Evolutionary conservation across 768 basidiomycete genomes (phyloP), one percentile per base, ranked within the genome.

Genomic region (Mycena chlorophos): DNA sequence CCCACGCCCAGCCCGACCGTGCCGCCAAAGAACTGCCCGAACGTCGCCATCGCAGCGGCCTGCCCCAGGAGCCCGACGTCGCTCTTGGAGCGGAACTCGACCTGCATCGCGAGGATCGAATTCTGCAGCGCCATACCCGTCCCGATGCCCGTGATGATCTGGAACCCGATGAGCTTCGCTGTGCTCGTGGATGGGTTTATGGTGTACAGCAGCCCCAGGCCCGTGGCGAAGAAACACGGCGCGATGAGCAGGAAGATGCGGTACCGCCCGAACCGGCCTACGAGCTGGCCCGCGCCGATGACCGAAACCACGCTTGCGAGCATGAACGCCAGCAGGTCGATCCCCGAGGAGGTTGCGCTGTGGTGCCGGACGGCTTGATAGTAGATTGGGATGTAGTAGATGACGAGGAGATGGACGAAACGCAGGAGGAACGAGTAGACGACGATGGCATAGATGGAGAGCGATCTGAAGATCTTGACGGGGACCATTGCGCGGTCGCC

Each of bases 221-320:
- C 55, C 17, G 51, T 26, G 46, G 46, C 54, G 47, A 55, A 47
- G 47, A 55, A 55, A n/a, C 17, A 12, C 0, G 54, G 46, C 14
- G 25, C 5, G 47, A 27, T 30, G 54, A 49, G 8, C 65, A 56
- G 61, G 69, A 52, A 63, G 56, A 23, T 67, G 10, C 20, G 40
- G 40, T 43, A 43, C 16, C 40, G 40, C 16, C 40, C 40, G 12
- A 43, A 10, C 10, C 40, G 40, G 8, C 56, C 56, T 23, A 52
- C 46, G 30, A 57, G 28, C 8, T 48, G 43, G 16, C 56, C 55
- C 23, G 49, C 14, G 19, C 10, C 1, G 43, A 56, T 42, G 49
- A 40, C 25, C 19, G 39, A 19, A 8, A 56, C 3, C 1, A 56
- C 22, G 26, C 27, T 20, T 2, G 25, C 49, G 12, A 56, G 40